These are phyloP conservation scores for Diospyros lotus DNA, from an alignment of 148 eudicot species.

Conservation along the genomic window DNA sequence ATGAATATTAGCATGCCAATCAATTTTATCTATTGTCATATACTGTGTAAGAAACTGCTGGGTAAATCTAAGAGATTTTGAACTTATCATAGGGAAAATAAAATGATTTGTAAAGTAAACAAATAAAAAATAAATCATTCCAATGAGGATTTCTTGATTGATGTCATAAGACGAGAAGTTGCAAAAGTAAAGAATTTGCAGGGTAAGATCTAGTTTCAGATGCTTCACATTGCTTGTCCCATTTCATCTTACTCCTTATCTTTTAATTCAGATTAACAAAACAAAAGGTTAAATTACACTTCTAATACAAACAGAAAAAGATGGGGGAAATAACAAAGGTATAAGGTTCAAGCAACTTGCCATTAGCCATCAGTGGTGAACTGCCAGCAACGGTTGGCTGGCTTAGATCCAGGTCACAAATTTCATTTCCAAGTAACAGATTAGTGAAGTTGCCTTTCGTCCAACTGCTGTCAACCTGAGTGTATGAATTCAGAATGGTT, in stretches of 20 bases:
- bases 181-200: background rate
- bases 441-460: constrained; percentile 18
- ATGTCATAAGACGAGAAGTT: background rate
- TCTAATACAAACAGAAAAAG: background rate
- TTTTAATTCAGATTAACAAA: background rate
- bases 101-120: background rate
- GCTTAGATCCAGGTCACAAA: constrained; percentile 3
- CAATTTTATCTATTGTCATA: too few species aligned
- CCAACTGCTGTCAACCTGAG: constrained; percentile 24
- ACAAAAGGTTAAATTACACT: too few species aligned
- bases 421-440: constrained; percentile 20
- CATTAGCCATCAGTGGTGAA: constrained; percentile 5
- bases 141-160: too few species aligned
- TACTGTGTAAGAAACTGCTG: background rate
- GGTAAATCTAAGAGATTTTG: background rate
- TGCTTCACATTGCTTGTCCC: background rate
- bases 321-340: background rate
- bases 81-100: background rate
- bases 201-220: background rate
- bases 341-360: constrained; percentile 18
- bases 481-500: background rate
- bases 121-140: too few species aligned
- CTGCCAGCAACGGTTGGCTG: constrained; percentile 10
- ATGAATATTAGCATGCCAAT: too few species aligned
- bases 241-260: background rate